These are phyloP conservation scores for Phytophthora pisi DNA, from an alignment of 352 stramenopile species.

Conservation along the genomic window DNA sequence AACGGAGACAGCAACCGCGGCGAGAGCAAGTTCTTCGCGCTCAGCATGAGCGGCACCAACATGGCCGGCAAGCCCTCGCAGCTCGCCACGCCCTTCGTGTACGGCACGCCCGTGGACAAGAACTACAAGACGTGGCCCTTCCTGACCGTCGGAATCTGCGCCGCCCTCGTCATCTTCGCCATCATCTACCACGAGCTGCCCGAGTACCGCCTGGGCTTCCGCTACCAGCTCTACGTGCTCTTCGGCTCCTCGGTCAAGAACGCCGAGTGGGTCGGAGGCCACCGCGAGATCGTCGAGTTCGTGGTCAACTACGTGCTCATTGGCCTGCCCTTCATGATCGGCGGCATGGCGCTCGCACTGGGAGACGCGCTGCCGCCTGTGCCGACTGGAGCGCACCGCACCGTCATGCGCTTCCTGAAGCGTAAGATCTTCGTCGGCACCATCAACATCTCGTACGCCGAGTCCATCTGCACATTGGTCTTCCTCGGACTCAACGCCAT, in stretches of 20 bases:
- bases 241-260: constrained; percentile 61
- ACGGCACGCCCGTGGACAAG: constrained; percentile 78
- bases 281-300: constrained; percentile 81
- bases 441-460: constrained; percentile 82
- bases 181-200: constrained; percentile 80
- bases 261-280: constrained; percentile 68
- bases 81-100: constrained; percentile 71
- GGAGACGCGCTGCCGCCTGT: constrained; percentile 76
- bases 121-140: constrained; percentile 88
- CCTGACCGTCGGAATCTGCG: constrained; percentile 55
- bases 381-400: constrained; percentile 71
- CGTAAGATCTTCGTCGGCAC: constrained; percentile 73
- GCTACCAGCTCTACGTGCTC: constrained; percentile 66
- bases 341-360: constrained; percentile 64
- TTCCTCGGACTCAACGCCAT: constrained; percentile 82
- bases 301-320: constrained; percentile 75
- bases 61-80: constrained; percentile 51
- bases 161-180: constrained; percentile 55
- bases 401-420: constrained; percentile 81
- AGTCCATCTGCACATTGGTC: constrained; percentile 68
- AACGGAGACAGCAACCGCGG: constrained; percentile 41
- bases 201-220: constrained; percentile 69
- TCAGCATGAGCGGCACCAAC: constrained; percentile 61
- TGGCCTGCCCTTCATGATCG: constrained; percentile 76
- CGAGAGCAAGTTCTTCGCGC: constrained; percentile 78